phyloP scores from a whole-genome alignment of 768 basidiomycete genomes.

The Boletus pseudo-olivaceus region DNA sequence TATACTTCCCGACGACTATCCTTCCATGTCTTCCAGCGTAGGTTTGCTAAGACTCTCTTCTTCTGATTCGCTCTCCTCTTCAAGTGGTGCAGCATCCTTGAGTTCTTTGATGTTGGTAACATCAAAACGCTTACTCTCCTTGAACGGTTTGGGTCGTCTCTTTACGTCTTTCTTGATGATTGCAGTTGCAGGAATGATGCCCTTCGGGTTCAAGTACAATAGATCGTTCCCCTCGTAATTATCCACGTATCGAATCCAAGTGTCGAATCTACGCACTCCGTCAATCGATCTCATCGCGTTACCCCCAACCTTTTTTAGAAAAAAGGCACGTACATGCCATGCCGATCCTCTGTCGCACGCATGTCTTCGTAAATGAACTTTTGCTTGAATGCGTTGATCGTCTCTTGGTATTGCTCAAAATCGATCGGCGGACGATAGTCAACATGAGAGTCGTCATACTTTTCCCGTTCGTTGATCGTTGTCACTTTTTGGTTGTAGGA shows the following conservation, averaged over 20 bases:
- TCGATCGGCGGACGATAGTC: conserved; percentile 72
- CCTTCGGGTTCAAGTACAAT: conserved; percentile 72
- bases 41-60: conserved; percentile 40
- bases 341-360: conserved; percentile 76
- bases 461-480: conserved; percentile 37
- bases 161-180: conserved; percentile 57
- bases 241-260: conserved; percentile 79
- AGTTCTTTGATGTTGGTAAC: conserved; percentile 41
- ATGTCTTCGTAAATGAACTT: conserved; percentile 83
- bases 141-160: conserved; percentile 58
- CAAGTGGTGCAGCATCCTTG: conserved; percentile 26
- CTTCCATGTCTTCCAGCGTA: conserved; percentile 52
- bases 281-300: neutral
- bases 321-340: conserved; percentile 59
- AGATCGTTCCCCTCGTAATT: conserved; percentile 75
- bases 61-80: conserved; percentile 43
- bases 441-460: conserved; percentile 47
- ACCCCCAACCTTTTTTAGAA: neutral
- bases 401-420: conserved; percentile 61
- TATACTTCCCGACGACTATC: conserved; percentile 14
- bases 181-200: conserved; percentile 68
- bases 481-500: conserved; percentile 66
- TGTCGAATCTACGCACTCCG: conserved; percentile 58
- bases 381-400: conserved; percentile 81
- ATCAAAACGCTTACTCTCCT: conserved; percentile 67